Evolutionary conservation across 768 basidiomycete species (phyloP).

Genomic region (Tulasnella sp.): DNA sequence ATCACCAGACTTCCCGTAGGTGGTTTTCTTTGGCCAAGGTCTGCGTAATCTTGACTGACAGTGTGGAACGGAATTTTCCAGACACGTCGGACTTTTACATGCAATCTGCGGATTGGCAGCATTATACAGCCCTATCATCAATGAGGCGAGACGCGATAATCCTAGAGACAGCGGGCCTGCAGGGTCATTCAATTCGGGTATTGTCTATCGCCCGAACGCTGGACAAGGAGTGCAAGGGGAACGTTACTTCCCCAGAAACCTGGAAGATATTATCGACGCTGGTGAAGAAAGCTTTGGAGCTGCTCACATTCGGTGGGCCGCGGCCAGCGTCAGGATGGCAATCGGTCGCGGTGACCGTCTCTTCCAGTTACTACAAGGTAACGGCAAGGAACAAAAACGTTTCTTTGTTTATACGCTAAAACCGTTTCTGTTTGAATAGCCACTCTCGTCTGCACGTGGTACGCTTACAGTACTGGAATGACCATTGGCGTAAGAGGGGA

Average conservation of each 20-base stretch:
- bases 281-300: neutral
- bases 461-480: neutral
- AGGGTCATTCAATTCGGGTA: neutral
- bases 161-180: neutral
- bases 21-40: no score
- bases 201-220: neutral
- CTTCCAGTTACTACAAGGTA: conserved; percentile 3
- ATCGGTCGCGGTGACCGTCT: neutral
- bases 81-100: conserved; percentile 9
- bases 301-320: neutral
- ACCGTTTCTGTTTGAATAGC: neutral
- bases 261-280: neutral
- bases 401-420: neutral
- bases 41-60: neutral
- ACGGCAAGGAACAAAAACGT: neutral
- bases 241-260: neutral
- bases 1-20: conserved; percentile 15
- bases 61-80: neutral
- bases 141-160: neutral
- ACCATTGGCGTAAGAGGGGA: neutral
- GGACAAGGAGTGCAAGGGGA: neutral
- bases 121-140: conserved; percentile 14
- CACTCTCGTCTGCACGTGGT: neutral
- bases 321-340: neutral
- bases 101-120: conserved; percentile 20